Evolutionary conservation across 2,329 filamentous ascomycete species (phyloP).

Genomic region (Colletotrichum navitas): DNA sequence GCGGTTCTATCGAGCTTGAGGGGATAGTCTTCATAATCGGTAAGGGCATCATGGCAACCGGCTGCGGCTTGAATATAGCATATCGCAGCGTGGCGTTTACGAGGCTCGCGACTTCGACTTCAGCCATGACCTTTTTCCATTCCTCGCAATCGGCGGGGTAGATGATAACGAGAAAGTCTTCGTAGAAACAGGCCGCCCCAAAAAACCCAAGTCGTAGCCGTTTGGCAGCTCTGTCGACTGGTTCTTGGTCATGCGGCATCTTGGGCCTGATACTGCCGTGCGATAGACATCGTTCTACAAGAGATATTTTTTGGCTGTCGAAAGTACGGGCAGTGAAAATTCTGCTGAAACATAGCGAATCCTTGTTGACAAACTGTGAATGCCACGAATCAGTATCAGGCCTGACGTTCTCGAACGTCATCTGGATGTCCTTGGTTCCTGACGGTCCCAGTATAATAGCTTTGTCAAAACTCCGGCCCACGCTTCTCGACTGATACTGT

Average conservation of each 20-base stretch:
- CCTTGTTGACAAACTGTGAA: conserved; percentile 45
- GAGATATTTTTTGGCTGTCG: conserved; percentile 17
- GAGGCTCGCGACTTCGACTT: conserved; percentile 37
- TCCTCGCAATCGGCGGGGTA: conserved; percentile 54
- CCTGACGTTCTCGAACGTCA: conserved; percentile 38
- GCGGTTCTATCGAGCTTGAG: not conserved
- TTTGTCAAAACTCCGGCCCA: conserved; percentile 27
- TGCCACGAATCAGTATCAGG: conserved; percentile 46
- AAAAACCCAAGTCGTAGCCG: conserved; percentile 53
- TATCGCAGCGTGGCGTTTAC: conserved; percentile 50
- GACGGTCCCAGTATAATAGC: conserved; percentile 28
- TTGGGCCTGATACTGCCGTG: conserved; percentile 38
- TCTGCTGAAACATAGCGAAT: conserved; percentile 51
- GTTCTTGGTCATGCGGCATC: conserved; percentile 5
- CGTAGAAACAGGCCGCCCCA: conserved; percentile 52
- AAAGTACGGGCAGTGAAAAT: conserved; percentile 52
- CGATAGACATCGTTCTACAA: conserved; percentile 29
- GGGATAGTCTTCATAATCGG: not conserved
- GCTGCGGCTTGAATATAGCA: conserved; percentile 52
- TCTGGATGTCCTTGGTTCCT: conserved; percentile 23
- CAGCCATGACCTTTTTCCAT: conserved; percentile 48
- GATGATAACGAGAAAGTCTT: conserved; percentile 54
- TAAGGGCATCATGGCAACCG: conserved; percentile 22
- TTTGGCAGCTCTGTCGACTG: conserved; percentile 49
- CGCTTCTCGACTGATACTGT: conserved; percentile 31